phyloP scores from a whole-genome alignment of 2,329 filamentous ascomycete genomes.

The Gaeumannomyces sp. region DNA sequence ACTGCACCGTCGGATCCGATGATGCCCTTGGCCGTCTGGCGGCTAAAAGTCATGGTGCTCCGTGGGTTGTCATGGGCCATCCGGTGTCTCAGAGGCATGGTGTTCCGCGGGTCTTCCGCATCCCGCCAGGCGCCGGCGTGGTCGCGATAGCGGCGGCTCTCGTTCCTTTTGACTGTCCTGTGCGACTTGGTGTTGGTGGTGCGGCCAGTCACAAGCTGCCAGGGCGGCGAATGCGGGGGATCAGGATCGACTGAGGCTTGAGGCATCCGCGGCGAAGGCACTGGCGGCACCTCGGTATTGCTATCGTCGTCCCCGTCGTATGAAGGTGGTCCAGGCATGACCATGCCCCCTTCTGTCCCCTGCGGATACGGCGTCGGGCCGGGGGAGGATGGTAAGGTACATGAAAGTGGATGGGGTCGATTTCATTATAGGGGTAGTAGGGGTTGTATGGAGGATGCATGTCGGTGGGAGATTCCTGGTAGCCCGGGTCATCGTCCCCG shows the following conservation, averaged over 20 bases:
- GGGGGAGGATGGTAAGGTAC: constrained; percentile 23
- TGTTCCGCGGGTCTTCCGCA: constrained; percentile 34
- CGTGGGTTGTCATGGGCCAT: constrained; percentile 32
- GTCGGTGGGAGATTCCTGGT: constrained; percentile 24
- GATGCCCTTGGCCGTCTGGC: constrained; percentile 30
- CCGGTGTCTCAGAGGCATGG: constrained; percentile 33
- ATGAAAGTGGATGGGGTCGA: constrained; percentile 33
- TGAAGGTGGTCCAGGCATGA: constrained; percentile 19
- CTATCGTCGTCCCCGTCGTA: constrained; percentile 24
- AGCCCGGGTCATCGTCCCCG: constrained; percentile 20
- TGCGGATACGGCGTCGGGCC: constrained; percentile 18
- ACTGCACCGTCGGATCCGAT: neutral
- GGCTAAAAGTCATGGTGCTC: constrained; percentile 34
- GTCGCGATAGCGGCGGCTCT: constrained; percentile 36
- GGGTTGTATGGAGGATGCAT: constrained; percentile 11
- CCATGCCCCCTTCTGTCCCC: constrained; percentile 12
- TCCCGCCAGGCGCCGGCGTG: constrained; percentile 39
- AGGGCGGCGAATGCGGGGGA: constrained; percentile 4
- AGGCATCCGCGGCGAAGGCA: constrained; percentile 3
- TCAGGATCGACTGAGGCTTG: neutral
- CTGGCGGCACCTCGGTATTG: constrained; percentile 24
- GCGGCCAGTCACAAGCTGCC: constrained; percentile 3
- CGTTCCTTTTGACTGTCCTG: constrained; percentile 33
- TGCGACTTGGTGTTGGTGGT: constrained; percentile 20
- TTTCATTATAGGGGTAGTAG: constrained; percentile 18